These are phyloP conservation scores for Saccharomyces hybrid DNA, from an alignment of 1,139 yeast genomes.

Conservation along the genomic window DNA sequence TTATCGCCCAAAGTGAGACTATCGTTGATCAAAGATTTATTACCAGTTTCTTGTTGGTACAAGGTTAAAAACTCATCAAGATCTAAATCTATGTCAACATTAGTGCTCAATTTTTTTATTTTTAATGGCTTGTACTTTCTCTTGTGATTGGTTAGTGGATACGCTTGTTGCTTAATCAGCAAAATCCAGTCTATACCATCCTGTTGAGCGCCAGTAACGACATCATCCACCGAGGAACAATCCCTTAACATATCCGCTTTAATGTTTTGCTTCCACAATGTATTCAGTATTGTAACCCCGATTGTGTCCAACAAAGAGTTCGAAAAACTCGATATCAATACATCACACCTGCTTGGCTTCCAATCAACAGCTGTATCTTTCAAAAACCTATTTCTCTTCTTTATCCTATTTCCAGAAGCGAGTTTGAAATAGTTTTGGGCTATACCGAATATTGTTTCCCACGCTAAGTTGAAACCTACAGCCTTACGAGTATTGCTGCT, in stretches of 20 bases:
- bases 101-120: slow-evolving; percentile 52
- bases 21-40: slow-evolving; percentile 11
- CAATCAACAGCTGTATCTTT: slow-evolving; percentile 36
- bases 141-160: slow-evolving; percentile 31
- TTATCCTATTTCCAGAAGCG: slow-evolving; percentile 30
- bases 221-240: slow-evolving; percentile 57
- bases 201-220: slow-evolving; percentile 51
- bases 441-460: slow-evolving; percentile 48
- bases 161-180: slow-evolving; percentile 55
- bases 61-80: slow-evolving; percentile 52
- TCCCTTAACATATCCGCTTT: slow-evolving; percentile 59
- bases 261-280: slow-evolving; percentile 64
- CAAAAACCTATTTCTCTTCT: slow-evolving; percentile 33
- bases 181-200: slow-evolving; percentile 75
- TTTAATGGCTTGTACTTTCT: slow-evolving; percentile 67
- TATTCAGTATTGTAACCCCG: slow-evolving; percentile 55
- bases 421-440: slow-evolving; percentile 41
- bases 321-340: slow-evolving; percentile 62
- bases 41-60: slow-evolving; percentile 38
- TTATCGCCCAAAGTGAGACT: slow-evolving; percentile 15
- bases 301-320: slow-evolving; percentile 42
- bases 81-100: slow-evolving; percentile 64
- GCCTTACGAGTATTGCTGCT: slow-evolving; percentile 46
- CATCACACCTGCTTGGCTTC: slow-evolving; percentile 64
- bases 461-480: slow-evolving; percentile 77